These are phyloP conservation scores for Penicillium fimorum DNA, from an alignment of 495 filamentous ascomycete genomes.

Conservation along the genomic window DNA sequence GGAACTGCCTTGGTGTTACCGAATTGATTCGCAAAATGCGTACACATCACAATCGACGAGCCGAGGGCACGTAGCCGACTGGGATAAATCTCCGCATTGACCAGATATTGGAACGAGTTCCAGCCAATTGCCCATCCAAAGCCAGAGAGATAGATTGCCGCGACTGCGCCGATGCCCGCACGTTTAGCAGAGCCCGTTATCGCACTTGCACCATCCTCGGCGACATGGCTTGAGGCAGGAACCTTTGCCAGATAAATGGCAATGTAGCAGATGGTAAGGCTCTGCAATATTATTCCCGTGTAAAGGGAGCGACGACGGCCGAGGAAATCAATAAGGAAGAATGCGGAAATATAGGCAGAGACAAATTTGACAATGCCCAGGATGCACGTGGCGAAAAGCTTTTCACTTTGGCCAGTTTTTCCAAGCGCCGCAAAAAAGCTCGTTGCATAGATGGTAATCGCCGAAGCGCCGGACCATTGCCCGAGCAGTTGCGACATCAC, in stretches of 20 bases:
- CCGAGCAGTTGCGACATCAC: constrained; percentile 9
- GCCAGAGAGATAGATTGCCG: constrained; percentile 7
- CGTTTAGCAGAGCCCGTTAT: constrained; percentile 7
- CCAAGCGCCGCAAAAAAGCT: constrained; percentile 9
- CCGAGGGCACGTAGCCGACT: constrained; percentile 24
- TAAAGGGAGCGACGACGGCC: constrained; percentile 9
- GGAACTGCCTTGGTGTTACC: constrained; percentile 45
- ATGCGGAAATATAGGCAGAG: constrained; percentile 4
- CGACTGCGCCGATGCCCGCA: constrained; percentile 2
- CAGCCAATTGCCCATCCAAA: constrained; percentile 57
- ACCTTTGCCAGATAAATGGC: constrained; percentile 9
- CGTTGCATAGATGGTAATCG: constrained; percentile 7
- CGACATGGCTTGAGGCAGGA: constrained; percentile 3
- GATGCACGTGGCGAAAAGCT: constrained; percentile 8
- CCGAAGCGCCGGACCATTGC: constrained; percentile 10
- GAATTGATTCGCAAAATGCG: constrained; percentile 63
- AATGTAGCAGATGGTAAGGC: constrained; percentile 6
- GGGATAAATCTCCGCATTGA: constrained; percentile 64
- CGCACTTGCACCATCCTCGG: neutral
- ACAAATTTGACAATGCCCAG: constrained; percentile 3
- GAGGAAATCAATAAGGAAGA: constrained; percentile 9
- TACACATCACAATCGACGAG: constrained; percentile 20
- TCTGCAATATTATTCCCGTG: constrained; percentile 3
- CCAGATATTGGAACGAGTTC: constrained; percentile 63
- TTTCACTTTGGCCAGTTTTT: constrained; percentile 7